A percentile compares a stretch with the other conserved stretches of the same genome.
Conservation (phyloP, 108 stramenopile genomes). For the Cyclotella atomus region DNA sequence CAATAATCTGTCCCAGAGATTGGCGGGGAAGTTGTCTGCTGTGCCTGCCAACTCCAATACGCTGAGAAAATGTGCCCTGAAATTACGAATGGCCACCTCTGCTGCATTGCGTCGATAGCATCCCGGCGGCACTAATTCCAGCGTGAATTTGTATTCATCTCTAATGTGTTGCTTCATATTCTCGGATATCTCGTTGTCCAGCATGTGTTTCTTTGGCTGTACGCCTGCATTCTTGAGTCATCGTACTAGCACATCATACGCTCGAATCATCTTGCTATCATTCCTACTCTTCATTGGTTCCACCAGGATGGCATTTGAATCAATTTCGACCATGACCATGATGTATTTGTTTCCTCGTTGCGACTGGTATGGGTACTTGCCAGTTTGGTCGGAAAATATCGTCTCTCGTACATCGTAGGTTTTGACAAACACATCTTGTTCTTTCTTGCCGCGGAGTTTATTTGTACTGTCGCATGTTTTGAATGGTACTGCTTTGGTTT, state of each 20-base stretch:
- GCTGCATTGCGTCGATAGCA: slow-evolving; percentile 12
- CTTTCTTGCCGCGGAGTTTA: not conserved
- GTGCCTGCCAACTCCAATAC: slow-evolving; percentile 26
- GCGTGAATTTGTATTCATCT: not conserved
- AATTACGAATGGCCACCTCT: slow-evolving; percentile 42
- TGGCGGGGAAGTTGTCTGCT: not conserved
- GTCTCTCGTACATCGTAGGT: not conserved
- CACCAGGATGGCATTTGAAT: not conserved
- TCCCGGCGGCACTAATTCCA: slow-evolving; percentile 7
- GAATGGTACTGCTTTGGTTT: not conserved
- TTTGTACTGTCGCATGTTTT: not conserved
- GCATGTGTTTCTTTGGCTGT: not conserved
- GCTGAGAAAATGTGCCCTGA: slow-evolving; percentile 50
- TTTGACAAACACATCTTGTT: not conserved
- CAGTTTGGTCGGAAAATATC: not conserved
- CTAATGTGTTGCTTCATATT: not conserved
- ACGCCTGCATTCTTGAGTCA: not conserved
- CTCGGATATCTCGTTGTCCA: too few species aligned
- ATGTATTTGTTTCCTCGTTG: not conserved
- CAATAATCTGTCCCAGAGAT: too few species aligned
- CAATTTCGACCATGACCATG: too few species aligned
- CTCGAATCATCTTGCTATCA: not conserved
- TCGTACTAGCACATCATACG: not conserved
- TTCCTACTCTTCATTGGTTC: not conserved
- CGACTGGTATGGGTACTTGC: not conserved